These are phyloP conservation scores for Elaeagnus macrophylla DNA, from an alignment of 306 rosid species.

Conservation along the genomic window DNA sequence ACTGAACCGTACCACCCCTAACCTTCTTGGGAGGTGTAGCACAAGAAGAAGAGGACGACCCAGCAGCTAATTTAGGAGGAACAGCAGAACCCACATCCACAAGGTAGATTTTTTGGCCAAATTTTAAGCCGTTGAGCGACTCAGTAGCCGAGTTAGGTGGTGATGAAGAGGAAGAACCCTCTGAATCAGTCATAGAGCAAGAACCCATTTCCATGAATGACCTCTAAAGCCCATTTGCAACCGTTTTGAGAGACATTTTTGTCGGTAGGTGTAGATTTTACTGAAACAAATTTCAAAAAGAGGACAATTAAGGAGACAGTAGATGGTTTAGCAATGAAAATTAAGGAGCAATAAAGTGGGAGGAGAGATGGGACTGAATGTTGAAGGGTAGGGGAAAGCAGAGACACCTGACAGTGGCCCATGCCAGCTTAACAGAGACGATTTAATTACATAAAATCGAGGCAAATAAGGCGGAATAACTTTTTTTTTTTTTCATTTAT, in stretches of 20 bases:
- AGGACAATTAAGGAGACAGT: slow-evolving; percentile 3
- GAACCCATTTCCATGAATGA: slow-evolving; percentile 46
- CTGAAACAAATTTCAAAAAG: neutral
- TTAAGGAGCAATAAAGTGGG: slow-evolving; percentile 17
- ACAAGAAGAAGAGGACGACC: slow-evolving; percentile 24
- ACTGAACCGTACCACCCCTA: slow-evolving; percentile 33
- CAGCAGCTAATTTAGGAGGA: slow-evolving; percentile 28
- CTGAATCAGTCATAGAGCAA: slow-evolving; percentile 40
- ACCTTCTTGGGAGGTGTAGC: slow-evolving; percentile 38
- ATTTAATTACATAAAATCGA: no score
- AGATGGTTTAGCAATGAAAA: neutral
- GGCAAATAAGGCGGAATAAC: no score
- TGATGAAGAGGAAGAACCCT: slow-evolving; percentile 37
- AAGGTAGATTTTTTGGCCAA: slow-evolving; percentile 68
- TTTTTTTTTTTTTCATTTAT: no score
- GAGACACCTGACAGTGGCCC: slow-evolving; percentile 60
- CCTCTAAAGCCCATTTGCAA: slow-evolving; percentile 32
- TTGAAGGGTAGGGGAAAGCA: slow-evolving; percentile 30
- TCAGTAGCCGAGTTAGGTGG: slow-evolving; percentile 49
- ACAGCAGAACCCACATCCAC: slow-evolving; percentile 47
- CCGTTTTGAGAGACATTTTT: slow-evolving; percentile 4
- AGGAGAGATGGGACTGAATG: slow-evolving; percentile 12
- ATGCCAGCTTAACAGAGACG: slow-evolving; percentile 40
- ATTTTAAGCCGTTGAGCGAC: slow-evolving; percentile 61
- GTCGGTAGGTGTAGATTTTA: neutral